A percentile compares a stretch with the other conserved stretches of the same genome.
Evolutionary conservation across 257 asterid genomes (phyloP).

Genomic region (Craterostigma plantagineum): DNA sequence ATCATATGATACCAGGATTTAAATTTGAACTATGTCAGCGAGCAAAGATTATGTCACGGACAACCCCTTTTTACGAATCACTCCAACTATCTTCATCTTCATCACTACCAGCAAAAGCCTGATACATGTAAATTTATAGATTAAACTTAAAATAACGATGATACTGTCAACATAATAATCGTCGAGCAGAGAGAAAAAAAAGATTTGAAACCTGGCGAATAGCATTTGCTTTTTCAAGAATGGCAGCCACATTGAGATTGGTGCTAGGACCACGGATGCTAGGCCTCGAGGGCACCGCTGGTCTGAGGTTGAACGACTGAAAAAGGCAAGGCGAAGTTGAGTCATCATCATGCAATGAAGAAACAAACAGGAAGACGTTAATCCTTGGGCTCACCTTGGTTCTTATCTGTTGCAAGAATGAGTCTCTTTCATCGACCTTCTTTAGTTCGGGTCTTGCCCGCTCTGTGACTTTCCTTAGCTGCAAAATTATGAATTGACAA

Average conservation of each 20-base stretch:
- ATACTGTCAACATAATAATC: not conserved
- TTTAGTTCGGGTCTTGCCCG: slow-evolving; percentile 19
- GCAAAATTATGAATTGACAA: slow-evolving; percentile 23
- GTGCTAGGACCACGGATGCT: slow-evolving; percentile 40
- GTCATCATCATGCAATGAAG: slow-evolving; percentile 14
- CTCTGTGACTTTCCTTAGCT: slow-evolving; percentile 49
- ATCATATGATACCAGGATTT: too few species aligned
- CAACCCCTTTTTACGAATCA: slow-evolving; percentile 20
- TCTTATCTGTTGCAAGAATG: slow-evolving; percentile 45
- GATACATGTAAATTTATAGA: slow-evolving; percentile 7
- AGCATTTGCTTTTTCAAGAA: slow-evolving; percentile 56
- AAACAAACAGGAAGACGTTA: not conserved
- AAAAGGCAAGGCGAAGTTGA: slow-evolving; percentile 11
- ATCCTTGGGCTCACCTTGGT: slow-evolving; percentile 23
- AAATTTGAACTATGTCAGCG: too few species aligned
- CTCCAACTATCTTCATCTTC: slow-evolving; percentile 61
- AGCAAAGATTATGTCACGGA: not conserved
- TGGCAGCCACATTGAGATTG: slow-evolving; percentile 50
- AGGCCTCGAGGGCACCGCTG: slow-evolving; percentile 36
- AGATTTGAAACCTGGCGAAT: slow-evolving; percentile 43
- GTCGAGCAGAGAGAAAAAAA: not conserved
- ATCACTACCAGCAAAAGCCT: slow-evolving; percentile 61
- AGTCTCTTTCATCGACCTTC: slow-evolving; percentile 41
- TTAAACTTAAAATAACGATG: slow-evolving; percentile 3
- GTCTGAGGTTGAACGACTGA: slow-evolving; percentile 60